Percentiles rank a stretch among this genome's conserved stretches.
These are phyloP conservation scores for Colletotrichum cordylinicola DNA, from an alignment of 2,329 filamentous ascomycete genomes.

Conservation along the genomic window DNA sequence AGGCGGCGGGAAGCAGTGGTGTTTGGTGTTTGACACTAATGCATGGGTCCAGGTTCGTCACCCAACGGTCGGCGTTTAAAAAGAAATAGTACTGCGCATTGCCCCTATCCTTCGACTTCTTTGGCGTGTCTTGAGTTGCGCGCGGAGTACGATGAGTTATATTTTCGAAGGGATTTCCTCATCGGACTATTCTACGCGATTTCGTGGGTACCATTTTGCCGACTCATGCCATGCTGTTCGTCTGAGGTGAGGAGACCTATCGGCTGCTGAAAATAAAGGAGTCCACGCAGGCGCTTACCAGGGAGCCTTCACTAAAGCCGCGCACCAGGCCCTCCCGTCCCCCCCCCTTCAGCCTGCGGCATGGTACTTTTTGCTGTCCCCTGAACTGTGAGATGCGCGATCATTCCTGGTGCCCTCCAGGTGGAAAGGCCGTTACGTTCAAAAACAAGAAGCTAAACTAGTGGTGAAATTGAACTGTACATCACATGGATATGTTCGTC, in stretches of 20 bases:
- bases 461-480: neutral
- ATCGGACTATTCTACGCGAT: neutral
- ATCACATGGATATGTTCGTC: neutral
- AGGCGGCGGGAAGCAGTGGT: neutral
- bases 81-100: neutral
- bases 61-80: neutral
- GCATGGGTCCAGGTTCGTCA: constrained; percentile 3
- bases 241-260: neutral
- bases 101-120: neutral
- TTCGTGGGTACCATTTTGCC: neutral
- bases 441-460: neutral
- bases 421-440: neutral
- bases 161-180: neutral
- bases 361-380: neutral
- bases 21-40: neutral
- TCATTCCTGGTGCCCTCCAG: neutral
- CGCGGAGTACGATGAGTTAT: neutral
- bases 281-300: neutral
- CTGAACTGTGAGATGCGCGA: neutral
- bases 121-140: neutral
- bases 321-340: neutral
- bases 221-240: neutral
- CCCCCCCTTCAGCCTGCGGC: neutral
- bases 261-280: neutral
- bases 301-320: neutral